Percentiles rank a stretch among this genome's conserved stretches.
Conservation (phyloP, 73 alveolate genomes). For the Paramecium pentaurelia region DNA sequence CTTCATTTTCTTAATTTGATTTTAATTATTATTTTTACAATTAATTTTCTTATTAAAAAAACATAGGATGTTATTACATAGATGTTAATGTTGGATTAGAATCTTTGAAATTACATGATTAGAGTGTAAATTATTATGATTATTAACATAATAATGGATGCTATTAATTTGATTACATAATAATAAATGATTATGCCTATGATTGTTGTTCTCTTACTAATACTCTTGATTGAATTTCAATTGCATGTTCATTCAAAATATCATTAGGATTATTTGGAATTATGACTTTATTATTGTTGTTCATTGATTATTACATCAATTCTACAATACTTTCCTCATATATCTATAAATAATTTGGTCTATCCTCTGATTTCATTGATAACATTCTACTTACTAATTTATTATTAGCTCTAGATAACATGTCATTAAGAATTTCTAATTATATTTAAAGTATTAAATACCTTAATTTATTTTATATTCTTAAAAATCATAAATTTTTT, state of each 20-base stretch:
- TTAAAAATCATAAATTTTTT: conserved; percentile 5
- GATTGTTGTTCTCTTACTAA: background rate
- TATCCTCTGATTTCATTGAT: background rate
- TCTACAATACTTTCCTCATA: background rate
- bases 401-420: background rate
- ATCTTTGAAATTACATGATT: background rate
- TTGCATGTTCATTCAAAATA: background rate
- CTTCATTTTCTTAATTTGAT: background rate
- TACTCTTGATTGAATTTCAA: background rate
- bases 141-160: background rate
- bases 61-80: background rate
- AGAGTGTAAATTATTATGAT: background rate
- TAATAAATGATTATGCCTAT: background rate
- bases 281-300: background rate
- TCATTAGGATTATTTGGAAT: background rate
- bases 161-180: background rate
- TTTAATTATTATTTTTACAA: background rate
- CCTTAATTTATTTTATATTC: background rate
- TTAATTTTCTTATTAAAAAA: background rate
- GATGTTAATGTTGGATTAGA: background rate
- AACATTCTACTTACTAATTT: background rate
- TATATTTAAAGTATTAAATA: background rate
- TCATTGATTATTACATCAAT: background rate
- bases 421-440: background rate
- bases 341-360: background rate